Evolutionary conservation across 1,284 basidiomycete genomes (phyloP), one percentile per base, ranked within the genome.

Genomic region (Trichosporon asahii): DNA sequence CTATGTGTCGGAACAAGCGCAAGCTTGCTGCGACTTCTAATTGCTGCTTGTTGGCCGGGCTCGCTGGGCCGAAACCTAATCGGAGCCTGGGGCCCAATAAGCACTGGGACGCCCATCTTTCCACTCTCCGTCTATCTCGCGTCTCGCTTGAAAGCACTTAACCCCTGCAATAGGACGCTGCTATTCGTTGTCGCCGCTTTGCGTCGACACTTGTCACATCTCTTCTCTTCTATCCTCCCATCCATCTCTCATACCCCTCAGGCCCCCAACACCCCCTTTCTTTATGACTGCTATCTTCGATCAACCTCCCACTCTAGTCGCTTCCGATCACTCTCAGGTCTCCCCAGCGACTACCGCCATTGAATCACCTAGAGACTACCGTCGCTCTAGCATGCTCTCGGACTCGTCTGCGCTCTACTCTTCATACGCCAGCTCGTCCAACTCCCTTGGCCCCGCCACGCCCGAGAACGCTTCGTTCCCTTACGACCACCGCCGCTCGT

Each of bases 271-370:
- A 61, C 49, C 15, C 40, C 15, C 33, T 6, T 31, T 61, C 57
- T 61, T 61, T 61, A 61, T 61, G 57, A 61, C 57, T 23, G 57
- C 57, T 23, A 61, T 61, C 57, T 61, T 61, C 29, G 57, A 61
- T 31, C 57, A 61, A 61, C 57, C 57, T 18, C 57, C 57, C 29
- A 18, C 27, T 31, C 57, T 61, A 21, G 57, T 61, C 27, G 57
- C 57, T 33, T 61, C 57, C 57, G 27, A 31, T 33, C 29, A 61
- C 35, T 37, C 35, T 61, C 57, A 61, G 57, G 57, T 61, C 18
- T 61, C 57, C 27, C 57, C 57, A 61, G 57, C 57, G 57, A 61
- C 57, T 33, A 61, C 57, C 29, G 57, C 57, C 57, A 29, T 61
- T 31, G 57, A 61, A 33, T 61, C 57, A 12, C 57, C 57, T 18